Evolutionary conservation across 192 early-diverging fungal genomes (phyloP), one percentile per base, ranked within the genome.

Genomic region (Kickxella alabastrina): DNA sequence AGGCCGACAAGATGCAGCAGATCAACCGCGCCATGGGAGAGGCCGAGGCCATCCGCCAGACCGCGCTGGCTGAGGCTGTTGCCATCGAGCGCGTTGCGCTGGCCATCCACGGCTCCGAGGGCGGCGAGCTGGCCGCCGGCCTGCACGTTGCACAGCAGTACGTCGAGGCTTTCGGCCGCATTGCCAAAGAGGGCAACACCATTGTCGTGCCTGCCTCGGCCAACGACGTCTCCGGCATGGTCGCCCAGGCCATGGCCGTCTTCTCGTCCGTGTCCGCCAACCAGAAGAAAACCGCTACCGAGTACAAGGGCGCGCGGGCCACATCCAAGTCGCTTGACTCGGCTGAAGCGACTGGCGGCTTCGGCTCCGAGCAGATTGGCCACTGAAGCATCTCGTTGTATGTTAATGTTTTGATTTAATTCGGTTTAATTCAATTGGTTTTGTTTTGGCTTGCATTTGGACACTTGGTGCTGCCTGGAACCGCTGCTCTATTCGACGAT

Each of bases 91-190:
- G 74, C 12, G 85, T 98, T n/a, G 86, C 91, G 0, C 53, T 64
- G 10, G 90, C 93, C 19, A 93, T 98, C 54, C 46, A 64, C 27
- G 59, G 75, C 24, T 56, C 67, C 4, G 69, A 81, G 27, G 74
- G 77, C 26, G 92, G 91, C 21, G 80, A 84, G 50, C 82, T 94
- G 47, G 93, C 95, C 0, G 89, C 95, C 1, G 81, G 91, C 3
- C 76, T 98, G 53, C 86, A 88, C 18, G 85, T 98, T 17, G 95
- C 95, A 19, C 93, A 98, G 66, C 91, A 93, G 74, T 98, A 96
- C 59, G 92, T 98, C 43, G 90, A 95, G 32, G 88, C 91, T 7
- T 97, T 97, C 76, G 89, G 84, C 13, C 75, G 82, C 52, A 79
- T 98, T 42, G 95, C 95, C 29, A 98, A 98, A 74, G 84, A 96